Conservation (phyloP, 805 yeast genomes). For the Brettanomyces bruxellensis region DNA sequence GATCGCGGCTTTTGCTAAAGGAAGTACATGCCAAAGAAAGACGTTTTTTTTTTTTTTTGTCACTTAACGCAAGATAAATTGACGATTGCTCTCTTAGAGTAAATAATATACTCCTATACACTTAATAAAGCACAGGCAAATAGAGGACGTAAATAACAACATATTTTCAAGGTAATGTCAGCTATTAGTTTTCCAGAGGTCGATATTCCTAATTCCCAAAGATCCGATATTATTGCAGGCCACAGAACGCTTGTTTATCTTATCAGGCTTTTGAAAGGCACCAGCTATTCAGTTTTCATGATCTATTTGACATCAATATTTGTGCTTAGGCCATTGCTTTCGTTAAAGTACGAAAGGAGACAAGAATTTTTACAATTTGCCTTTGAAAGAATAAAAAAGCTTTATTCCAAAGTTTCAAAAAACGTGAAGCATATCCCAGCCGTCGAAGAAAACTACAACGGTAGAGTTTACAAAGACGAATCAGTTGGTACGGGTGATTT, state of each 20-base stretch:
- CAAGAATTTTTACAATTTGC: constrained; percentile 22
- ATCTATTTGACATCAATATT: constrained; percentile 25
- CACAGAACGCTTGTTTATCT: constrained; percentile 21
- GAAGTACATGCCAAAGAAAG: too few species aligned
- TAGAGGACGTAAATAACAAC: neutral
- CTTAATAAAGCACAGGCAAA: neutral
- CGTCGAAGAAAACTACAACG: constrained; percentile 34
- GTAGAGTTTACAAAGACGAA: constrained; percentile 27
- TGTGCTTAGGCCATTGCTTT: constrained; percentile 32
- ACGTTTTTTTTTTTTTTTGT: neutral
- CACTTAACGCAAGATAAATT: neutral
- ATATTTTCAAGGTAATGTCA: constrained; percentile 8
- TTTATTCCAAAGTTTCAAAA: constrained; percentile 20
- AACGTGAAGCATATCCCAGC: constrained; percentile 28
- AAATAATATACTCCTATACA: too few species aligned
- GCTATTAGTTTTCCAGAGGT: constrained; percentile 28
- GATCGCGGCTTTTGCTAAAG: too few species aligned
- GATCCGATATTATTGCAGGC: neutral
- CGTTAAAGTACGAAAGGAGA: constrained; percentile 31
- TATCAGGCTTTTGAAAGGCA: constrained; percentile 23
- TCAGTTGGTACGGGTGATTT: constrained; percentile 18
- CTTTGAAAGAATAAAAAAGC: constrained; percentile 19
- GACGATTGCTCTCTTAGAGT: neutral
- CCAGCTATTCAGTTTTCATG: constrained; percentile 25
- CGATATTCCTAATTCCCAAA: constrained; percentile 4